Evolutionary conservation across 2,329 filamentous ascomycete species (phyloP).

Genomic region (Pseudocercospora macadamiae): DNA sequence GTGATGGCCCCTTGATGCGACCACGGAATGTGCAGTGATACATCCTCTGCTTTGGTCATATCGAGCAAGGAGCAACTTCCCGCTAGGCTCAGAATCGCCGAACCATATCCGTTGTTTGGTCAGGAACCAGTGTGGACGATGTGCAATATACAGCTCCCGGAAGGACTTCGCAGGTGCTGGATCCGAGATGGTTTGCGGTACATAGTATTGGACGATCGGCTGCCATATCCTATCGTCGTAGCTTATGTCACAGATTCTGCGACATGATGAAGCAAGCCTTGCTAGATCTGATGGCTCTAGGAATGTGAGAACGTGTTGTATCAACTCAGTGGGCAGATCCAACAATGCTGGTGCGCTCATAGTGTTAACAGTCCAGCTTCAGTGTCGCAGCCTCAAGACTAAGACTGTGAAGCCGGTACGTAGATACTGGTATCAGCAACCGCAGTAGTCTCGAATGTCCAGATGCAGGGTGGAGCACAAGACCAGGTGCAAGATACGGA

Average conservation of each 20-base stretch:
- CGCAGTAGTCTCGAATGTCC: neutral
- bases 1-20: constrained; percentile 64
- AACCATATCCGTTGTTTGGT: constrained; percentile 84
- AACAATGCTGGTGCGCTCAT: constrained; percentile 46
- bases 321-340: constrained; percentile 71
- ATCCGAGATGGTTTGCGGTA: constrained; percentile 60
- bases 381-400: neutral
- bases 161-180: constrained; percentile 66
- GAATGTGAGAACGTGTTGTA: constrained; percentile 70
- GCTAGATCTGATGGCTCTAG: constrained; percentile 68
- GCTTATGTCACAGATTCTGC: constrained; percentile 60
- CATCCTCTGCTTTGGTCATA: constrained; percentile 73
- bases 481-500: neutral
- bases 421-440: neutral
- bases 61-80: constrained; percentile 74
- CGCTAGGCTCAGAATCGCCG: constrained; percentile 70
- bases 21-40: constrained; percentile 78
- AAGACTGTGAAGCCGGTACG: neutral
- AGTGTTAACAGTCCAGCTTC: neutral
- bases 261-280: constrained; percentile 64
- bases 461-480: neutral
- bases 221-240: constrained; percentile 73
- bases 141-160: constrained; percentile 70
- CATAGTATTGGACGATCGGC: constrained; percentile 66
- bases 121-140: constrained; percentile 85